A percentile compares a stretch with the other conserved stretches of the same genome.
Conservation (phyloP, 805 yeast species). For the Lachancea nothofagi region DNA sequence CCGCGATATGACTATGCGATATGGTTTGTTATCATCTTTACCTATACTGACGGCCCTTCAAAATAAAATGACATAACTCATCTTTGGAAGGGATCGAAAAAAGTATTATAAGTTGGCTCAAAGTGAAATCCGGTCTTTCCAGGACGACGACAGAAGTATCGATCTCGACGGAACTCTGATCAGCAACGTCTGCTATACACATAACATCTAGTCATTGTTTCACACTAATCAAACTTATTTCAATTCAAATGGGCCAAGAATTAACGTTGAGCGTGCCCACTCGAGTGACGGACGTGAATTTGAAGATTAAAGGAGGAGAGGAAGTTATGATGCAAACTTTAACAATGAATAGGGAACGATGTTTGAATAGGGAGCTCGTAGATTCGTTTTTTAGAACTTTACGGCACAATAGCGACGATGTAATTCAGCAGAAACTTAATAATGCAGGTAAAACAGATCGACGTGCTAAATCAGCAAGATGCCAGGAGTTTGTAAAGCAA, state of each 20-base stretch:
- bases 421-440: slow-evolving; percentile 39
- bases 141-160: too few relatives aligned
- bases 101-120: too few relatives aligned
- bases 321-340: slow-evolving; percentile 12
- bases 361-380: slow-evolving; percentile 28
- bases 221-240: too few relatives aligned
- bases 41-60: too few relatives aligned
- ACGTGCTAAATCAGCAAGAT: slow-evolving; percentile 22
- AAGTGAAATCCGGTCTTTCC: too few relatives aligned
- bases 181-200: too few relatives aligned
- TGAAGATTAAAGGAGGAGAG: slow-evolving; percentile 3
- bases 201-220: too few relatives aligned
- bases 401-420: slow-evolving; percentile 41
- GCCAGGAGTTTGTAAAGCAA: slow-evolving; percentile 33
- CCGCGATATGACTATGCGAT: too few relatives aligned
- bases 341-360: slow-evolving; percentile 25
- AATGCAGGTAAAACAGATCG: slow-evolving; percentile 30
- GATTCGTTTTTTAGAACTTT: slow-evolving; percentile 29
- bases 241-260: slow-evolving; percentile 7
- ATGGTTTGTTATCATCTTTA: too few relatives aligned
- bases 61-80: too few relatives aligned
- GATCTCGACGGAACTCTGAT: too few relatives aligned
- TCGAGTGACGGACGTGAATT: slow-evolving; percentile 1
- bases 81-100: too few relatives aligned
- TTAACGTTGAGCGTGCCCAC: slow-evolving; percentile 4